Evolutionary conservation across 2,329 filamentous ascomycete species (phyloP), one percentile per base, ranked within the genome.

Genomic region (Trichophyton verrucosum): DNA sequence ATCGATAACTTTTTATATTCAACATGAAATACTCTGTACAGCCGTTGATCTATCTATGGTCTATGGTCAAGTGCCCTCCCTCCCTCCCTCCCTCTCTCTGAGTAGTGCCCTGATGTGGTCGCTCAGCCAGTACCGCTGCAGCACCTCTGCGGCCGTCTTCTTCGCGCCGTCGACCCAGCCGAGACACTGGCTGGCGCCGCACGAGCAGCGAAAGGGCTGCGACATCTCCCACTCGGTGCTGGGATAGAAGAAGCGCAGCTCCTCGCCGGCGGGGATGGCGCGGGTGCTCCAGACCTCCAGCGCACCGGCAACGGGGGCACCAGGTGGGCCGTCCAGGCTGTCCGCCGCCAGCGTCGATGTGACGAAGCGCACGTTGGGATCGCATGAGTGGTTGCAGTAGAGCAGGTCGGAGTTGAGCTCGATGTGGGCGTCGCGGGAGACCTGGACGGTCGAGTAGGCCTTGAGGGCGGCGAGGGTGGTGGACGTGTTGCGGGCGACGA

Each of bases 161-260:
- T 76, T 79, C 11, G 86, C 86, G 15, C 86, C 86, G 49, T 74
- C 72, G 64, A 89, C 87, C 64, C 72, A 77, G 15, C 85, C 85
- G 59, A 79, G 78, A 73, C 86, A 89, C 20, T 75, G 74, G 17
- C 61, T 57, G 3, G 77, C 77, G 63, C 78, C 77, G 70, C 86
- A 89, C 62, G 81, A 75, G 70, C 86, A 89, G 62, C 81, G 74
- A 69, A 89, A 89, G 3, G 84, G 80, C 75, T 89, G 86, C 36
- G 83, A 82, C 86, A 89, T 88, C 68, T 78, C 68, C 85, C 85
- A 89, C 73, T 89, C 86, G 1, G 86, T 88, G 60, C 84, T 87
- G 3, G 86, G 86, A 67, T 89, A 89, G 74, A 89, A 89, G 75
- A 88, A 89, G 70, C 74, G 74, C 51, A 77, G 62, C 59, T 75